Evolutionary conservation across 1,284 basidiomycete genomes (phyloP).

Genomic region (Pisolithus thermaeus): DNA sequence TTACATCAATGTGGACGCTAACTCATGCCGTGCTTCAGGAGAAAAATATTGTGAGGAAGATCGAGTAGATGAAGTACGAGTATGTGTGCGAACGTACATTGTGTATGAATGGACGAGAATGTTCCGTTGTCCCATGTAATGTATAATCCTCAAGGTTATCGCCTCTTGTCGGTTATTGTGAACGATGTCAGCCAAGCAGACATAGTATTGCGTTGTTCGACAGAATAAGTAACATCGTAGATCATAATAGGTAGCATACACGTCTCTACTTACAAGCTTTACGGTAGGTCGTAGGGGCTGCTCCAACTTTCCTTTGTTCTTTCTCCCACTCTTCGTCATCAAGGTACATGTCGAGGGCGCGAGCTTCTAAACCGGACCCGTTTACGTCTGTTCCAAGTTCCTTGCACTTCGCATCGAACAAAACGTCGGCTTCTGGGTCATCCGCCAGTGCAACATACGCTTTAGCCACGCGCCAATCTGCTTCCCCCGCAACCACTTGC

Average conservation of each 20-base stretch:
- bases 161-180: no score
- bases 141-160: no score
- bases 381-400: constrained; percentile 20
- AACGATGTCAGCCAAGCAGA: no score
- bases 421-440: constrained; percentile 29
- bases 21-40: constrained; percentile 19
- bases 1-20: not conserved
- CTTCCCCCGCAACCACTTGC: constrained; percentile 62
- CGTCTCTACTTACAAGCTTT: not conserved
- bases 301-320: constrained; percentile 26
- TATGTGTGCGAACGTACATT: no score
- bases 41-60: constrained; percentile 36
- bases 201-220: no score
- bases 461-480: constrained; percentile 57
- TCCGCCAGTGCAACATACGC: constrained; percentile 63
- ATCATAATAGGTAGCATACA: no score
- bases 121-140: no score
- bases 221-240: no score
- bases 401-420: constrained; percentile 27
- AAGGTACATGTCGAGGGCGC: constrained; percentile 54
- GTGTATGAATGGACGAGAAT: no score
- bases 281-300: not conserved
- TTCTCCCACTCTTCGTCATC: constrained; percentile 67
- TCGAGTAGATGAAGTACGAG: not conserved
- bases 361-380: constrained; percentile 32